phyloP scores from a whole-genome alignment of 805 yeast genomes.

The Suhomyces prunicola region DNA sequence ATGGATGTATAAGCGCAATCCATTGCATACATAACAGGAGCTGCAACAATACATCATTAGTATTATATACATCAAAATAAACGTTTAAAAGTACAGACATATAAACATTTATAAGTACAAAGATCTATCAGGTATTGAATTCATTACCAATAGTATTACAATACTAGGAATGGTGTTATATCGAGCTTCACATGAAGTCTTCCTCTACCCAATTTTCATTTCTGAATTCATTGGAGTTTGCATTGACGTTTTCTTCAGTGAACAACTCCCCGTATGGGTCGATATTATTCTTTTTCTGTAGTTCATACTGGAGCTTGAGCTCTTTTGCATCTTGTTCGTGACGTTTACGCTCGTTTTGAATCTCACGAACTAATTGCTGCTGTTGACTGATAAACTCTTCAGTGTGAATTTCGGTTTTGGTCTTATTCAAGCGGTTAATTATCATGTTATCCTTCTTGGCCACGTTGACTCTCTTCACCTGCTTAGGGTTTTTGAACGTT shows the following conservation, averaged over 20 bases:
- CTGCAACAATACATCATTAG: not conserved
- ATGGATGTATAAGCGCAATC: constrained; percentile 11
- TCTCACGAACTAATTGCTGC: constrained; percentile 24
- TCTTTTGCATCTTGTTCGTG: constrained; percentile 31
- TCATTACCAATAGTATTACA: not conserved
- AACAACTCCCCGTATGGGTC: constrained; percentile 44
- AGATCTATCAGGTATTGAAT: not conserved
- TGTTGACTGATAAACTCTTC: constrained; percentile 41
- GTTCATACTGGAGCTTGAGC: constrained; percentile 34
- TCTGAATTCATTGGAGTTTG: constrained; percentile 45
- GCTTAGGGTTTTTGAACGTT: constrained; percentile 58
- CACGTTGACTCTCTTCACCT: constrained; percentile 52
- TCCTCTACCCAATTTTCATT: constrained; percentile 53
- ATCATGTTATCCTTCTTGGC: constrained; percentile 56
- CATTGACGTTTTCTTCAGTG: constrained; percentile 43
- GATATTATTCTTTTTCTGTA: constrained; percentile 35
- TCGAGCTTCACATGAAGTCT: constrained; percentile 45
- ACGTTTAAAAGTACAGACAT: not conserved
- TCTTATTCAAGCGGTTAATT: constrained; percentile 61
- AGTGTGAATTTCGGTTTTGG: constrained; percentile 54
- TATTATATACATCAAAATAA: not conserved
- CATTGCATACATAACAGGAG: not conserved
- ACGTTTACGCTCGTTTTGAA: constrained; percentile 39
- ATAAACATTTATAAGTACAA: not conserved
- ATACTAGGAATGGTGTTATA: not conserved